These are phyloP conservation scores for Trifolium repens DNA, from an alignment of 306 rosid genomes.

Conservation along the genomic window DNA sequence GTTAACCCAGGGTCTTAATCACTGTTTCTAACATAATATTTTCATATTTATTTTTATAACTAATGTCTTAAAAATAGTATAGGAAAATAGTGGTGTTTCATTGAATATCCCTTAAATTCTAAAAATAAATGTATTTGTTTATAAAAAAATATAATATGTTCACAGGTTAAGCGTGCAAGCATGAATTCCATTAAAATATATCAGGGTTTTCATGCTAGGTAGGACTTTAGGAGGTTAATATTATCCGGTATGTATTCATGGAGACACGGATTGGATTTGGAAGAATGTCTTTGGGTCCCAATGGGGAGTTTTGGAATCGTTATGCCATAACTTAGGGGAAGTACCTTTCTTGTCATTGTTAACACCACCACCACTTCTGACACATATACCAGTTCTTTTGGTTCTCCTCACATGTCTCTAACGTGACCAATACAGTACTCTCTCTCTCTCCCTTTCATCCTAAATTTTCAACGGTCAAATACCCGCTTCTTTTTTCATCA, in stretches of 20 bases:
- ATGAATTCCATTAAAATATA: not conserved
- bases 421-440: not conserved
- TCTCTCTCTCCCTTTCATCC: not conserved
- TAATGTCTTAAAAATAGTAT: too few relatives aligned
- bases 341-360: not conserved
- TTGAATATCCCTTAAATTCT: too few relatives aligned
- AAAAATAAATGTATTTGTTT: too few relatives aligned
- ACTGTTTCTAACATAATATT: too few relatives aligned
- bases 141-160: not conserved
- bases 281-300: slow-evolving; percentile 28
- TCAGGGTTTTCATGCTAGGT: not conserved
- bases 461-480: slow-evolving; percentile 1
- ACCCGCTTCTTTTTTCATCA: not conserved
- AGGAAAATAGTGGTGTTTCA: too few relatives aligned
- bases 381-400: slow-evolving; percentile 7
- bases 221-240: not conserved
- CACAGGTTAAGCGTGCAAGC: not conserved
- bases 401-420: slow-evolving; percentile 7
- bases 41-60: too few relatives aligned
- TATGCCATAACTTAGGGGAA: not conserved
- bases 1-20: too few relatives aligned
- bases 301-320: not conserved
- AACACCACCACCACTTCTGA: not conserved
- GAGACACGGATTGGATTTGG: slow-evolving; percentile 6
- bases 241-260: not conserved